Base-by-base conservation (phyloP, 1,284 basidiomycete genomes). In the Cutaneotrichosporon dermatis region DNA sequence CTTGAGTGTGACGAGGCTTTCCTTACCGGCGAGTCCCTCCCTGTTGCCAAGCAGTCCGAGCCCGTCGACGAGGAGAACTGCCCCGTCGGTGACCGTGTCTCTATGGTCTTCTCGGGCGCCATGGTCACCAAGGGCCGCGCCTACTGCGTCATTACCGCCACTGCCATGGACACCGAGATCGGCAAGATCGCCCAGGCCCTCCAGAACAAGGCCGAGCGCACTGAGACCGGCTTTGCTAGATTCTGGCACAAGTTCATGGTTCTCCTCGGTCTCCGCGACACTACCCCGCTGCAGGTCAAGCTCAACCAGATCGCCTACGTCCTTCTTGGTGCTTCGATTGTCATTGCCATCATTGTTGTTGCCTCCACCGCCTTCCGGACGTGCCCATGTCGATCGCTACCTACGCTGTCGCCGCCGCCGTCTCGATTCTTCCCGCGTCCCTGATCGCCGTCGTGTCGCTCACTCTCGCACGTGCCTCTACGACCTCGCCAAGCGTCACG, bases 1-100 rank as follows among this genome's bases (percentile, higher is more conserved):
- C 74, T 86, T 35, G 84, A 85, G 68, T 75, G 82, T 15, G 86
- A 87, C 63, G 86, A 88, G 69, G 84, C 85, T 4, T 80, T 88
- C 39, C 78, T 88, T n/a, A 88, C 86, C 4, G 87, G 86, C 50
- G 85, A 86, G 70, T 83, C 82, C 81, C 84, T 87, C 11, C 86
- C 86, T 62, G 85, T 87, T 12, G 76, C 79, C 44, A 88, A 88
- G 75, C 81, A 78, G 49, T 70, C 73, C 8, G 80, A 82, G 34
- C 59, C 79, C 66, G 69, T 78, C 44, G 73, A 76, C 11, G 74
- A 80, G 48, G 69, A 68, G 36, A 74, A 76, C 65, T 76, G 79
- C 69, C 80, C 83, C 8, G 82, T 84, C 39, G 84, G 85, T 50
- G 74, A 76, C 62, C 75, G 75, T 15, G 52, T 76, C 51, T 71